A percentile compares a stretch with the other conserved stretches of the same genome.
Evolutionary conservation across 2,329 filamentous ascomycete genomes (phyloP).

Genomic region (Diplodia intermedia): DNA sequence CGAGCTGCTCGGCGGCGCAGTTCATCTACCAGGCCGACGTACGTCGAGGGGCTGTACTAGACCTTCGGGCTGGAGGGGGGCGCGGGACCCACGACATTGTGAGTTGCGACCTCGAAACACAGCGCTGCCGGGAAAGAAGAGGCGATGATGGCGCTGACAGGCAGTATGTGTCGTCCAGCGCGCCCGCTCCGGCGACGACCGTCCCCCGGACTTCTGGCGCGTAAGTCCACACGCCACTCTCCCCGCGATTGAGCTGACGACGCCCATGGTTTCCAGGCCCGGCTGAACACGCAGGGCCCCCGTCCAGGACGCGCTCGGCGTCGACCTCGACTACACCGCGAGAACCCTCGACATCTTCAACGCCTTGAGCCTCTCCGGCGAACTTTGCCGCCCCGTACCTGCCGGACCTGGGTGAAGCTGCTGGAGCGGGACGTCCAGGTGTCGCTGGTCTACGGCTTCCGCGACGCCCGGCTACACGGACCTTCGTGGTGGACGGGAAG

Average conservation of each 20-base stretch:
- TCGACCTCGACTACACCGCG: constrained; percentile 65
- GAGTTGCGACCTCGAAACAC: not conserved
- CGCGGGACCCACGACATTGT: constrained; percentile 64
- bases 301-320: constrained; percentile 65
- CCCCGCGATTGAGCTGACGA: not conserved
- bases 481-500: constrained; percentile 67
- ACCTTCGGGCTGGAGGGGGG: constrained; percentile 47
- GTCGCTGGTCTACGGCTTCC: constrained; percentile 54
- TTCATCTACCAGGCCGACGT: constrained; percentile 55
- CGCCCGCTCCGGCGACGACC: constrained; percentile 53
- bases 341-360: constrained; percentile 45
- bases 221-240: not conserved
- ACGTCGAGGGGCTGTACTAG: constrained; percentile 55
- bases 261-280: not conserved
- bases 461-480: constrained; percentile 75
- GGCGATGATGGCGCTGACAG: not conserved
- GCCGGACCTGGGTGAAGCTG: not conserved
- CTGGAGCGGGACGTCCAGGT: constrained; percentile 8
- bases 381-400: constrained; percentile 53
- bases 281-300: constrained; percentile 62
- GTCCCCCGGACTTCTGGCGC: constrained; percentile 35
- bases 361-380: constrained; percentile 50
- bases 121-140: not conserved
- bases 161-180: constrained; percentile 38
- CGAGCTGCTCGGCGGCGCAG: constrained; percentile 54